phyloP scores from a whole-genome alignment of 148 eudicot genomes.

The Arbutus unedo region DNA sequence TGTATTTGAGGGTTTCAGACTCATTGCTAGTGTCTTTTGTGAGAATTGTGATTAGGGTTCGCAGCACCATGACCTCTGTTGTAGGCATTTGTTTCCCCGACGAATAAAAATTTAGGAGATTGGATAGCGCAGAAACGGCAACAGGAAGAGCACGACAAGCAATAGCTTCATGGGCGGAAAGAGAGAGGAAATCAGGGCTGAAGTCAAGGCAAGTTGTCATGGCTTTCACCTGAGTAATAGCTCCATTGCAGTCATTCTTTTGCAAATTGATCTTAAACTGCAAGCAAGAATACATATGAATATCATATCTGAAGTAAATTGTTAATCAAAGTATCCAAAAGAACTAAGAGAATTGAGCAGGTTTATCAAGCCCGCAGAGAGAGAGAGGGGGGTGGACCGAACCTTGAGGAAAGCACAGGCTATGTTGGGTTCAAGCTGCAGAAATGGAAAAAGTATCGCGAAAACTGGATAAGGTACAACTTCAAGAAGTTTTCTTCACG shows the following conservation, averaged over 20 bases:
- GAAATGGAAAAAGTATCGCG: slow-evolving; percentile 27
- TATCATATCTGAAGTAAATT: background rate
- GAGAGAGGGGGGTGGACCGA: slow-evolving; percentile 13
- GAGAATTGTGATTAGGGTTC: slow-evolving; percentile 64
- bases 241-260: slow-evolving; percentile 62
- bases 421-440: slow-evolving; percentile 90
- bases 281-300: slow-evolving; percentile 28
- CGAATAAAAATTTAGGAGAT: slow-evolving; percentile 70
- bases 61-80: slow-evolving; percentile 62
- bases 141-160: slow-evolving; percentile 76
- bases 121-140: slow-evolving; percentile 72
- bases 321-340: background rate
- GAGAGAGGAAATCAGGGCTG: slow-evolving; percentile 72
- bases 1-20: slow-evolving; percentile 56
- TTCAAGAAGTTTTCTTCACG: background rate
- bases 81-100: slow-evolving; percentile 71
- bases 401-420: slow-evolving; percentile 92
- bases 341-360: background rate
- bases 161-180: slow-evolving; percentile 90
- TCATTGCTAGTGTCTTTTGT: slow-evolving; percentile 59
- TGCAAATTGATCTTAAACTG: slow-evolving; percentile 89
- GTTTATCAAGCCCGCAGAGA: background rate
- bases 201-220: slow-evolving; percentile 86
- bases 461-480: background rate
- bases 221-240: slow-evolving; percentile 77